Evolutionary conservation across 768 basidiomycete species (phyloP), one percentile per base, ranked within the genome.

Genomic region (Hirschioporus abietinus): DNA sequence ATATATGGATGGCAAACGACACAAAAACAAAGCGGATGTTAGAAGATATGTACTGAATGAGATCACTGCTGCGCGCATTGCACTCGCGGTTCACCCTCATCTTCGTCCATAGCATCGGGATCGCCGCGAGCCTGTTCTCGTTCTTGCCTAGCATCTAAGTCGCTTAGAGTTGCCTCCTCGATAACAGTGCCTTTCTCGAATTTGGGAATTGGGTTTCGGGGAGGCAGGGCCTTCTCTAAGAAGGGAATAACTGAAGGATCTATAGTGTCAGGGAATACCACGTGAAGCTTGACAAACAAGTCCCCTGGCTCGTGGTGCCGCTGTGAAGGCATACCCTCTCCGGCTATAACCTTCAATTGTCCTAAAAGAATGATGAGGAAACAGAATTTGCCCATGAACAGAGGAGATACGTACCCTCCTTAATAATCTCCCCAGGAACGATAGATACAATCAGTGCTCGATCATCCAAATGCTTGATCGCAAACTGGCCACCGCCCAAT

Each of bases 321-420:
- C 77, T 92, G 92, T 63, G 97, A 98, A 15, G 96, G 97, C 97
- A 99, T 99, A 68, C 97, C 97, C 79, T 99, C 96, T 5, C 92
- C 93, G 63, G 86, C 86, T 71, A 99, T 90, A 70, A 96, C 89
- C 79, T 97, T 98, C 73, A 95, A 74, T 59, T 91, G 89, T 68
- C 91, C 96, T 96, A 72, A 62, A 60, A 8, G 67, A 24, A 65
- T 24, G 42, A 58, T 35, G 63, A 20, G 66, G 63, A 66, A 67
- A 57, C 24, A 70, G 59, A 18, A 69, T 35, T 62, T 35, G 34
- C 18, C 15, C 18, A 9, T 0, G 25, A 61, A 67, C 64, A 61
- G n/a, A 36, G 30, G 63, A 59, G 61, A 24, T 23, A 79, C 90
- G 69, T 72, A 97, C 96, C 93, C 71, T 96, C 89, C 80, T 96